Evolutionary conservation across 768 basidiomycete species (phyloP), one percentile per base, ranked within the genome.

Genomic region (Phylloporus rhodoxanthus): DNA sequence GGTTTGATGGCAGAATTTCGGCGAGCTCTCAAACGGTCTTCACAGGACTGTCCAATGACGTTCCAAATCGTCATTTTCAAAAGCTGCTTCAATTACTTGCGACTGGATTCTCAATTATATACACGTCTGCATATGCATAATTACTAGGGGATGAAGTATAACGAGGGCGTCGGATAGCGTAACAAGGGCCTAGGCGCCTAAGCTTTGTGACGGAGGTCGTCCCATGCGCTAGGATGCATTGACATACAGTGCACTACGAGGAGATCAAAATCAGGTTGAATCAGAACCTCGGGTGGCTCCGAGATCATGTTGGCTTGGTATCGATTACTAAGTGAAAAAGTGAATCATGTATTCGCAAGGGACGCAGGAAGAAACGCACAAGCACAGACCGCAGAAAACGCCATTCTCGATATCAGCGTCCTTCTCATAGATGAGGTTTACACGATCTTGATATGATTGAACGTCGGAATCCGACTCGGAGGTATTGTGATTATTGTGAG

Each of bases 211-310:
- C 55, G 73, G 30, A 78, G 54, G 23, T 62, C 60, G n/a, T 73
- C 62, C 80, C 81, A 83, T 15, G 72, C 75, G 4, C 66, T 54
- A 4, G 70, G 71, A 44, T 84, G 82, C 52, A 76, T 73, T 13
- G 57, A 63, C 54, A 67, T 61, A 58, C 75, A 79, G 56, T 84
- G 82, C 36, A 58, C 63, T 4, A 76, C 60, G n/a, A 79, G 70
- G 42, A 72, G 64, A 40, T 77, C 73, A 32, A 73, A 65, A 13
- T 56, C 52, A 6, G 66, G 66, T 25, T 54, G 44, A 39, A 62
- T 32, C 19, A 68, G 43, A 8, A 69, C 50, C 30, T 66, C 66
- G 3, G 66, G 66, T 25, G 57, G 62, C 25, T 68, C 66, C 1
- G 51, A 53, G 32, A 64, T 53, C 66, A 66, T 57, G 9, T 53